phyloP scores from a whole-genome alignment of 345 rosid genomes.

The Mallotus nudiflorus region DNA sequence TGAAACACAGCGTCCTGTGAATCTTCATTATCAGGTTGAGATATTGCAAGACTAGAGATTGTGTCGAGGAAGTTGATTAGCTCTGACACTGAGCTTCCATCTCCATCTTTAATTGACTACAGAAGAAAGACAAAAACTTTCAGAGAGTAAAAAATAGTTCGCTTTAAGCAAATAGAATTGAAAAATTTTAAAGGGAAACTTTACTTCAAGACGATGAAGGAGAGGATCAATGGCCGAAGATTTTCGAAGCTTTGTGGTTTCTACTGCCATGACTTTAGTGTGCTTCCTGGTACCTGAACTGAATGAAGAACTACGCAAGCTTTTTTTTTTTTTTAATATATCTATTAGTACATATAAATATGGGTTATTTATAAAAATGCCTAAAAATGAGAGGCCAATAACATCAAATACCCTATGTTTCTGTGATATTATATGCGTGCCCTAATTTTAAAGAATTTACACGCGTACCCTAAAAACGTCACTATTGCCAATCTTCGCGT shows the following conservation, averaged over 20 bases:
- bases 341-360: no score
- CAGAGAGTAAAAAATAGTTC: not conserved
- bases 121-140: not conserved
- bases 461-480: no score
- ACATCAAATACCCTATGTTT: no score
- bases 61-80: slow-evolving; percentile 53
- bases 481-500: no score
- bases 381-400: no score
- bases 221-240: slow-evolving; percentile 26
- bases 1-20: slow-evolving; percentile 37
- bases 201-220: slow-evolving; percentile 40
- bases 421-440: no score
- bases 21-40: slow-evolving; percentile 33
- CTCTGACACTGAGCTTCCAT: slow-evolving; percentile 43
- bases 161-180: slow-evolving; percentile 11
- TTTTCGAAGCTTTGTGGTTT: slow-evolving; percentile 25
- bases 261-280: slow-evolving; percentile 12
- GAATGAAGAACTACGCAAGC: no score
- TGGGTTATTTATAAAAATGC: no score
- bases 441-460: no score
- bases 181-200: slow-evolving; percentile 10
- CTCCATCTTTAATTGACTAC: slow-evolving; percentile 50
- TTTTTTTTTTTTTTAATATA: no score
- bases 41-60: slow-evolving; percentile 35
- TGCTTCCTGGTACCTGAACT: no score